Base-by-base conservation (phyloP, 1,284 basidiomycete genomes). In the Fomes fomentarius region DNA sequence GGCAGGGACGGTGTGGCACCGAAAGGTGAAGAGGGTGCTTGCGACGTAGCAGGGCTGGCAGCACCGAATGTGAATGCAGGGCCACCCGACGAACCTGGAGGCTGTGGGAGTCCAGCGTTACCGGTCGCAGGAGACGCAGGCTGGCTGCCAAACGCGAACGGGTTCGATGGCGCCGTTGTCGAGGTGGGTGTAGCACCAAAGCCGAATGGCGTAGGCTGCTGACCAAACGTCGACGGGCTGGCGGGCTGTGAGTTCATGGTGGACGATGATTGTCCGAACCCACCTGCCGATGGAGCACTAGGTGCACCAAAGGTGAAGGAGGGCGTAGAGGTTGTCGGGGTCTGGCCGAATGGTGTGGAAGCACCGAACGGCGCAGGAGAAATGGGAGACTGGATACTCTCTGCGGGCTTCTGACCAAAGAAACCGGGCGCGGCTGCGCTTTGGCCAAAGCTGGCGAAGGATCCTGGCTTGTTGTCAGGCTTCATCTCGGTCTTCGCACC, bases 101-200 rank as follows among this genome's bases (percentile, higher is more conserved):
- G 61, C 21, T 60, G 63, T 4, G 71, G 71, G 9, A 71, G 57
- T 10, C 66, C 68, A 31, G 64, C 28, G 33, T 58, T 66, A 8
- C 64, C 52, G n/a, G 58, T 62, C 3, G 70, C 71, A n/a, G 72
- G 71, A 2, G 72, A 72, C 4, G 71, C 68, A 1, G 71, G 71
- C 43, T 71, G 67, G 53, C 69, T 72, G 12, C 61, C 63, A 48
- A 68, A 72, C 33, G 54, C 54, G 58, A 72, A 72, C 19, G 66
- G 64, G 51, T 68, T 68, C 38, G 64, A 66, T 5, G 71, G 66
- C 2, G 65, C 62, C 11, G 66, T 63, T 2, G 69, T 48, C 1
- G 66, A 67, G 9, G 69, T 64, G 30, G 63, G 62, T 4, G 64
- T 61, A 3, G 46, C 33, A 12, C 57, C 57, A 45, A 71, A 71